phyloP scores from a whole-genome alignment of 148 eudicot genomes.

The Rhododendron griersonianum region DNA sequence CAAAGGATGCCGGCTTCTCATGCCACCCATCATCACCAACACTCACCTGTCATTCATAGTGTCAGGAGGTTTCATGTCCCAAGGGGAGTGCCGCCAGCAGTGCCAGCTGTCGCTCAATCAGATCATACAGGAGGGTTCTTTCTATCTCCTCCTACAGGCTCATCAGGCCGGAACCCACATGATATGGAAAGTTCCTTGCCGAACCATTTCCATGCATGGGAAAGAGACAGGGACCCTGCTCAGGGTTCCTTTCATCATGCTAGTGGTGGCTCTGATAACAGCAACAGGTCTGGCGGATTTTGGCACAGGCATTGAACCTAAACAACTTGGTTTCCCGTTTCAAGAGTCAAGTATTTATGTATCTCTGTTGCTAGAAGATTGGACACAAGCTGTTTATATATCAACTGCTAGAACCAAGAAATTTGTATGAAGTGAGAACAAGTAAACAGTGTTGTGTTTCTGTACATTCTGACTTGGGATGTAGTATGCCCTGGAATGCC shows the following conservation, averaged over 20 bases:
- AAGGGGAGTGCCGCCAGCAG: constrained; percentile 9
- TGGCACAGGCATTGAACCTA: constrained; percentile 29
- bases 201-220: constrained; percentile 8
- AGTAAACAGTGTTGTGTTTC: background rate
- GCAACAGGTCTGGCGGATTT: constrained; percentile 15
- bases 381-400: background rate
- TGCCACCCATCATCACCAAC: constrained; percentile 24
- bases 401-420: background rate
- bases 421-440: background rate
- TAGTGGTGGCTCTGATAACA: constrained; percentile 19
- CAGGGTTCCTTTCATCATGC: constrained; percentile 12
- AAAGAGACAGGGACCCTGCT: constrained; percentile 15
- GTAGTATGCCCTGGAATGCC: constrained; percentile 8
- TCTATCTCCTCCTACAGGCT: constrained; percentile 15
- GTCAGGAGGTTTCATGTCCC: constrained; percentile 24
- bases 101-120: constrained; percentile 10
- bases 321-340: background rate
- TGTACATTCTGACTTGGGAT: constrained; percentile 2
- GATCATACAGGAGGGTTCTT: constrained; percentile 19
- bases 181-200: constrained; percentile 15
- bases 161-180: constrained; percentile 15
- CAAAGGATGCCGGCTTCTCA: constrained; percentile 25
- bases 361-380: background rate
- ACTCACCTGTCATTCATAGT: constrained; percentile 17
- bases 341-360: background rate